Conservation (phyloP, 768 basidiomycete genomes). For the Melanogaster broomeanus region DNA sequence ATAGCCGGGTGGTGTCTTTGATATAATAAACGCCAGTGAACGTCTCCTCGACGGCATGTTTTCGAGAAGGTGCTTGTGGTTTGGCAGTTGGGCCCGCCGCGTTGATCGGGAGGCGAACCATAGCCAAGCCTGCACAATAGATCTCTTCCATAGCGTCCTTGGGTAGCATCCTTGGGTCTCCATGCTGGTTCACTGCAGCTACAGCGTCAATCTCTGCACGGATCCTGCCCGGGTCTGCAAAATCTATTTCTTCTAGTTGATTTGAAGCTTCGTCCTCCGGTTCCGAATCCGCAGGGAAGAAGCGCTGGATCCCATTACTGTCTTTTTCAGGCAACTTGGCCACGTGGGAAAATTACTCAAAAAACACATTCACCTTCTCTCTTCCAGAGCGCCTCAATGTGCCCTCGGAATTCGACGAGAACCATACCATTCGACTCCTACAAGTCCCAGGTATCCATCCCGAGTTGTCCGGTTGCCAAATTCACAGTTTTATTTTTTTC, state of each 20-base stretch:
- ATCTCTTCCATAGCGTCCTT: constrained; percentile 52
- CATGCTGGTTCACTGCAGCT: constrained; percentile 9
- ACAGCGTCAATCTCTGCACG: constrained; percentile 40
- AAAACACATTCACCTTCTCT: too few species aligned
- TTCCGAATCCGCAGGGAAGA: constrained; percentile 22
- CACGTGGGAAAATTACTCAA: too few species aligned
- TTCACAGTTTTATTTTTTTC: too few species aligned
- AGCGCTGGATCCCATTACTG: constrained; percentile 37
- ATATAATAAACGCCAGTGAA: constrained; percentile 40
- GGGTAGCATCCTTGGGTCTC: too few species aligned
- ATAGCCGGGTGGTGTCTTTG: not conserved
- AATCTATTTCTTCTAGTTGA: constrained; percentile 65
- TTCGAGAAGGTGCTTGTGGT: constrained; percentile 6
- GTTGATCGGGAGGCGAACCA: constrained; percentile 43
- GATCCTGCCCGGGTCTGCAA: constrained; percentile 56
- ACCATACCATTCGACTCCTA: too few species aligned
- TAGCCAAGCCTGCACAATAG: constrained; percentile 62
- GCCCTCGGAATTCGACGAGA: too few species aligned
- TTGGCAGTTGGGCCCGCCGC: constrained; percentile 10
- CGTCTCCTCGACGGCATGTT: constrained; percentile 31
- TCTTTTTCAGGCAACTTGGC: too few species aligned
- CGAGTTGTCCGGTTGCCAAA: too few species aligned
- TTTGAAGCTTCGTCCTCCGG: constrained; percentile 37
- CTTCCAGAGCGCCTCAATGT: too few species aligned
- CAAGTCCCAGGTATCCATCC: too few species aligned